Conservation (phyloP, 2,329 filamentous ascomycete genomes). For the Neopestalotiopsis sp. region DNA sequence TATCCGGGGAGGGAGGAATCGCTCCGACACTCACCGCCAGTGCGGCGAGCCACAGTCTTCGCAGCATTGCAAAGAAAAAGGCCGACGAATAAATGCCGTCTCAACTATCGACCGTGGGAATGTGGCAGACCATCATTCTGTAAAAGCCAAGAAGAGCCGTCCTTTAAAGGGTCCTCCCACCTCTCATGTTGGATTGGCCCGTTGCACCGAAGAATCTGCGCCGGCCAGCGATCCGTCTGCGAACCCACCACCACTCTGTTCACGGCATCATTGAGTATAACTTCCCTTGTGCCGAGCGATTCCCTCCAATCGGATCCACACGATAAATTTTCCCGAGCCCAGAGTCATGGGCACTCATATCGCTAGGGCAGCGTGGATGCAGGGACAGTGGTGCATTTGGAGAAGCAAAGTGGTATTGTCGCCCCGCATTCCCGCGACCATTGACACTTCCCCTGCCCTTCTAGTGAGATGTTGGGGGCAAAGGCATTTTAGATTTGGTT, state of each 20-base stretch:
- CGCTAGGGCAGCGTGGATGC: background rate
- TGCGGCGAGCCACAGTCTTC: background rate
- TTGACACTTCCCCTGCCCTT: background rate
- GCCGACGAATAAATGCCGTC: background rate
- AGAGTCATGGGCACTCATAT: background rate
- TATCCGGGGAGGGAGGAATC: constrained; percentile 37
- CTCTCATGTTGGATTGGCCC: background rate
- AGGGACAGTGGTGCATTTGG: background rate
- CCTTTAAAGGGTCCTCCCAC: background rate
- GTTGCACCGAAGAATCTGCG: too few relatives aligned
- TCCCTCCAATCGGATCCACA: constrained; percentile 3
- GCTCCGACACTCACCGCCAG: constrained; percentile 13
- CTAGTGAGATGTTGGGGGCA: background rate
- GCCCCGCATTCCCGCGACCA: constrained; percentile 12
- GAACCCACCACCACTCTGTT: background rate
- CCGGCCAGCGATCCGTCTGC: background rate
- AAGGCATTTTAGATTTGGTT: background rate
- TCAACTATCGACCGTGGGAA: background rate
- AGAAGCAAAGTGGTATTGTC: background rate
- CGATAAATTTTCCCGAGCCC: background rate
- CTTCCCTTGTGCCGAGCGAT: constrained; percentile 11
- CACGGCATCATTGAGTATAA: background rate
- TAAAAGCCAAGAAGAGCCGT: background rate
- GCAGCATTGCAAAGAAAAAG: background rate
- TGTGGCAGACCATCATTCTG: too few relatives aligned